Evolutionary conservation across 495 filamentous ascomycete species (phyloP), one percentile per base, ranked within the genome.

Genomic region (Lasiosphaeria miniovina): DNA sequence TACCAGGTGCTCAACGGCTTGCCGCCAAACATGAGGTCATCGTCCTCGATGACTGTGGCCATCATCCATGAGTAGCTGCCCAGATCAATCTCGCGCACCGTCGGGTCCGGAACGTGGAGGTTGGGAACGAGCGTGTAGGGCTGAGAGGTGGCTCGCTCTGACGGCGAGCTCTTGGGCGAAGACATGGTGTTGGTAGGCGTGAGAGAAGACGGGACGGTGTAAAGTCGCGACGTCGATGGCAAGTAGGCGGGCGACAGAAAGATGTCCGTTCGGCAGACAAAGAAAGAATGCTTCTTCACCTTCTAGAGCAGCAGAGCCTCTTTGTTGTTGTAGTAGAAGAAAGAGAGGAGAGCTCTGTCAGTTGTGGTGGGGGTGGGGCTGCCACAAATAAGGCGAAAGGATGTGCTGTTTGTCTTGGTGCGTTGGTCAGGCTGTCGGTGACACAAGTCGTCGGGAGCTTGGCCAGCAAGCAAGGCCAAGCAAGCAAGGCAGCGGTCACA

Each of bases 21-120:
- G 48, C 81, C 81, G 45, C 80, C 79, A 55, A 83, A 84, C 73
- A 74, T 84, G 35, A 84, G 67, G 61, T 84, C 81, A 33, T 79
- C 77, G 62, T 84, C 81, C 34, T 84, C 80, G 65, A 84, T 84
- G 51, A 75, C 74, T 49, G 77, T 82, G 6, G 80, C 75, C 15
- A 77, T 66, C 72, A 77, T 74, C 81, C 81, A 84, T 12, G 75
- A 58, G 11, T 72, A 63, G 49, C 49, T 67, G 41, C 62, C 65
- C 36, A 75, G 59, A 34, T 78, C 75, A 33, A 68, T 49, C 57
- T 79, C 74, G 52, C 63, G 60, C 35, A 64, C 59, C 45, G 74
- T 61, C 11, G 65, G 64, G 55, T 80, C 76, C n/a, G 73, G 61
- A 24, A 69, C 54, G 57, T 68, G 63, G 14, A 74, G 57, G 56